Evolutionary conservation across 2,329 filamentous ascomycete species (phyloP), one percentile per base, ranked within the genome.

Genomic region (Colletotrichum phormii): DNA sequence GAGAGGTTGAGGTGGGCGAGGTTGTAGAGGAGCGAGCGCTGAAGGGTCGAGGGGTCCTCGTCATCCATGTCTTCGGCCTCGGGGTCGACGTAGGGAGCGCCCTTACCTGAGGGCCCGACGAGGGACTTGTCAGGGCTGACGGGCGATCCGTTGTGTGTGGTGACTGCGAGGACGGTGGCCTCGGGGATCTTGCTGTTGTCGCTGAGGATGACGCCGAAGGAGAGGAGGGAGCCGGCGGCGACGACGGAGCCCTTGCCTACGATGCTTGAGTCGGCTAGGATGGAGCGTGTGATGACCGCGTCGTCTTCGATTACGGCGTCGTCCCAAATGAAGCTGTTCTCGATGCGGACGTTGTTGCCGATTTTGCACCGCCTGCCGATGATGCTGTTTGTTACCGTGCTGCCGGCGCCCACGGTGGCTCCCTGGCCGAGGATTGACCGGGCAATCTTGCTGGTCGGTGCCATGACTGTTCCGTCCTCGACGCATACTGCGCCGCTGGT

Each of bases 291-390:
- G 60, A 99, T 85, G 29, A 88, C 88, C 18, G 92, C 88, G 24
- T 91, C 92, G 78, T 98, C 94, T 1, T 91, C 93, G 76, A 99
- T 90, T 5, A 89, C 89, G 0, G 91, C 91, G 77, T 95, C 90
- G 77, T 98, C 94, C 95, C 96, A 98, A 75, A 99, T 90, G 77
- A 95, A 96, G 26, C 94, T 93, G 76, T 94, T 89, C 60, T 93
- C 89, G 73, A 99, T 90, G 49, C 86, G 89, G 33, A 97, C 95
- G 75, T 97, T 94, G 76, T 90, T 92, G 7, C 97, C 97, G 76
- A 99, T 97, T 75, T 91, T 91, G 83, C 96, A 98, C 76, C 93
- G 89, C 74, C 93, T 90, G 37, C 97, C 97, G 72, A 99, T 91
- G 59, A 97, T 90, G 78, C 93, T 95, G 81, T 93, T 93, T 9